phyloP scores from a whole-genome alignment of 176 grass and related monocot species.

The Neostapfia colusana region DNA sequence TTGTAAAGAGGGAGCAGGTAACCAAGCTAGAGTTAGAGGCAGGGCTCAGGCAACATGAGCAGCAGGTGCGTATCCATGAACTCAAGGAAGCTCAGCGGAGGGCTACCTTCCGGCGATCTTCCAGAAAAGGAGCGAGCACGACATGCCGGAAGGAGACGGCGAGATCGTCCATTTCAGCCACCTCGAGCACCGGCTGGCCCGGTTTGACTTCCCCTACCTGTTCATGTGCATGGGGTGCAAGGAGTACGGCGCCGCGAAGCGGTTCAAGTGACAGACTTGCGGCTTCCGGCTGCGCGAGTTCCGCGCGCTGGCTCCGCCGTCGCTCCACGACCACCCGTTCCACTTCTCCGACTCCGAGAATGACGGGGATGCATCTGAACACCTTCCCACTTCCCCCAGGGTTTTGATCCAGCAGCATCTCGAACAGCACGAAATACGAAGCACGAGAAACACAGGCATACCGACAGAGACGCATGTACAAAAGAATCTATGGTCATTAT shows the following conservation, averaged over 20 bases:
- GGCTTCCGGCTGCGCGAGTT: constrained; percentile 85
- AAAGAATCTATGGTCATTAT: constrained; percentile 50
- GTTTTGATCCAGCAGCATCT: not conserved
- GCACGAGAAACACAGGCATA: not conserved
- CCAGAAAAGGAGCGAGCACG: not conserved
- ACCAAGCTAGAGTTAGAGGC: constrained; percentile 7
- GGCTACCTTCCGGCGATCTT: not conserved
- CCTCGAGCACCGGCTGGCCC: constrained; percentile 67
- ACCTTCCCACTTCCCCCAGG: no score
- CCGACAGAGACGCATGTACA: constrained; percentile 16
- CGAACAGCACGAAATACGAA: not conserved
- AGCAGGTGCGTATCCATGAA: no score
- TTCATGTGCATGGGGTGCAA: constrained; percentile 91
- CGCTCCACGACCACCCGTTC: constrained; percentile 69
- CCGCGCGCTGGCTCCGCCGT: constrained; percentile 70
- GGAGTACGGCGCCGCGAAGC: constrained; percentile 74
- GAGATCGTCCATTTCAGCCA: constrained; percentile 77
- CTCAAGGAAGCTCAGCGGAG: constrained; percentile 38
- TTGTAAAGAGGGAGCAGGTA: no score
- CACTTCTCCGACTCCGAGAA: no score
- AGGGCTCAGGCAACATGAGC: constrained; percentile 43
- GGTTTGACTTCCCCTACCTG: constrained; percentile 63
- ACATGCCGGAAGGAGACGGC: not conserved
- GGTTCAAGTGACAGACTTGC: constrained; percentile 79
- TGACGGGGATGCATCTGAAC: no score